phyloP scores from a whole-genome alignment of 495 filamentous ascomycete species.

The Aspergillus avenaceus region DNA sequence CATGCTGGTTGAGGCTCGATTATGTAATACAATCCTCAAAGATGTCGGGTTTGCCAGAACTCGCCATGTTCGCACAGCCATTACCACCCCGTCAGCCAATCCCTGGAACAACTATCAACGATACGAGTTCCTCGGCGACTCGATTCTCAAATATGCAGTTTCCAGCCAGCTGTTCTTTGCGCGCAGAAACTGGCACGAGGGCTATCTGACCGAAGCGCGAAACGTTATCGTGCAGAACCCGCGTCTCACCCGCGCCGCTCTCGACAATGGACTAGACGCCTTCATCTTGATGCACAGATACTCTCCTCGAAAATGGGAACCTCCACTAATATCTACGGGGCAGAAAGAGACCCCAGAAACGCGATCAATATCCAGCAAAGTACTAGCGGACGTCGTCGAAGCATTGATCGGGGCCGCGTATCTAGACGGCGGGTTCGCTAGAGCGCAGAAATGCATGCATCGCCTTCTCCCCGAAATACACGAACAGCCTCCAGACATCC shows the following conservation, averaged over 20 bases:
- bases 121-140: slow-evolving; percentile 86
- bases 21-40: slow-evolving; percentile 58
- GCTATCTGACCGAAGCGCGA: slow-evolving; percentile 65
- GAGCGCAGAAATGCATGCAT: slow-evolving; percentile 60
- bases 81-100: slow-evolving; percentile 60
- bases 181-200: slow-evolving; percentile 71
- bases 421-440: slow-evolving; percentile 58
- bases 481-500: slow-evolving; percentile 15
- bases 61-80: slow-evolving; percentile 64
- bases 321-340: slow-evolving; percentile 53
- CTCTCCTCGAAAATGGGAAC: slow-evolving; percentile 67
- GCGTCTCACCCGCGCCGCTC: slow-evolving; percentile 59
- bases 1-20: slow-evolving; percentile 55
- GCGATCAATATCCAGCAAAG: slow-evolving; percentile 65
- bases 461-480: slow-evolving; percentile 61
- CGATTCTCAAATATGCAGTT: slow-evolving; percentile 73
- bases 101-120: slow-evolving; percentile 73
- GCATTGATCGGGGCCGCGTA: slow-evolving; percentile 77
- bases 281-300: slow-evolving; percentile 72
- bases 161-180: slow-evolving; percentile 64
- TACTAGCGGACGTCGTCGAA: slow-evolving; percentile 87
- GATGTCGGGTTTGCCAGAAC: slow-evolving; percentile 50
- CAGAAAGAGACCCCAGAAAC: slow-evolving; percentile 6
- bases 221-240: slow-evolving; percentile 70
- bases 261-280: slow-evolving; percentile 58